Base-by-base conservation (phyloP, 805 yeast species). In the Lipomyces oligophaga region DNA sequence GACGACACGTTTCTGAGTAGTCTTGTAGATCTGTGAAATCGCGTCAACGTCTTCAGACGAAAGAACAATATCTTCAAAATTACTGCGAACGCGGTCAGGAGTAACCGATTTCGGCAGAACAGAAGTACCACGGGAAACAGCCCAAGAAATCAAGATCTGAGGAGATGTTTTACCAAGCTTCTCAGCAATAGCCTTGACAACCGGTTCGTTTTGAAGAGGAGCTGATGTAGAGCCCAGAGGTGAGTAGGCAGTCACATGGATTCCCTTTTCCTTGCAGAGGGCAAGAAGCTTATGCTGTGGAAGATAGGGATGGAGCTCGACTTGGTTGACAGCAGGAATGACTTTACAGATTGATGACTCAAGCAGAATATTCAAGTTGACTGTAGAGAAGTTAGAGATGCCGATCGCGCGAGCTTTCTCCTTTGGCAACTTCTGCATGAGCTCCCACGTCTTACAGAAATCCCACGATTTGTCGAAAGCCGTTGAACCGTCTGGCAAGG, bases 301-400 rank as follows among this genome's bases (percentile, higher is more conserved):
- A 45, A 81, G 71, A 55, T 74, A 74, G 40, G 89, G 87, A 65
- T 86, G 94, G 32, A 80, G 68, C 70, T 86, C 95, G 50, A 83
- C 73, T 70, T 86, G 95, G 67, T 81, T 78, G 36, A 72, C 78
- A 13, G 77, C 88, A 6, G 95, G 95, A 28, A 72, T 74, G 43
- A 77, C 64, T 34, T 67, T 76, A 43, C 75, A 45, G 8, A 36
- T 38, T 15, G 54, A 51, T 5, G 53, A 43, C 28, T 24, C 45
- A 26, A 54, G 41, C 24, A 54, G 43, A 28, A 34, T 43, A 34
- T 54, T 48, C 30, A 54, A 45, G 33, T 49, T 49, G 19, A 38
- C 44, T 25, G 42, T 67, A 13, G 86, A 75, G 63, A 81, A 78
- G 69, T 86, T 85, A 28, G 89, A 81, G 34, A 85, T 84, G 56